These are phyloP conservation scores for Hyphopichia buzzinii DNA, from an alignment of 1,139 yeast species.

Conservation along the genomic window DNA sequence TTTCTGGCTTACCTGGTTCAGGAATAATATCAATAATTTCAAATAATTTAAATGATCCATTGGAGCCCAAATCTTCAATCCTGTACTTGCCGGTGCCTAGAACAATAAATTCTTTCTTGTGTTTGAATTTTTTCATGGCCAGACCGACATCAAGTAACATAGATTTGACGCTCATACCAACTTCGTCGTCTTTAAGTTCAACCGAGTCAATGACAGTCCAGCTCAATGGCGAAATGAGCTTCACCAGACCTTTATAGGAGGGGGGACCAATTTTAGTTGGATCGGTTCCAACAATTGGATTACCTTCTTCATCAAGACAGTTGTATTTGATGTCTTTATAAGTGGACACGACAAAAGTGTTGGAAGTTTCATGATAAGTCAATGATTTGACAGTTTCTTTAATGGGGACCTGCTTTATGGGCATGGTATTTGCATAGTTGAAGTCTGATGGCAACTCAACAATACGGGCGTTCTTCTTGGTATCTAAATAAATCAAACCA, in stretches of 20 bases:
- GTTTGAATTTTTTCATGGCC: slow-evolving; percentile 49
- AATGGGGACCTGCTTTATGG: slow-evolving; percentile 51
- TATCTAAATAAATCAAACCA: slow-evolving; percentile 74
- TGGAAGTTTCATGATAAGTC: slow-evolving; percentile 69
- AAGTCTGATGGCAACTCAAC: slow-evolving; percentile 53
- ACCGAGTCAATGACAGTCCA: slow-evolving; percentile 78
- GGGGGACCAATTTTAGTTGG: slow-evolving; percentile 51
- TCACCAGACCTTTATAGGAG: slow-evolving; percentile 58
- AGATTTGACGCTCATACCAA: slow-evolving; percentile 57
- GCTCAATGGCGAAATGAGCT: slow-evolving; percentile 67
- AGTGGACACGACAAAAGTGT: slow-evolving; percentile 66
- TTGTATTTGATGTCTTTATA: slow-evolving; percentile 58
- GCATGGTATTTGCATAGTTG: slow-evolving; percentile 63
- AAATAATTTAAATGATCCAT: slow-evolving; percentile 73
- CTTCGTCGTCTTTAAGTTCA: slow-evolving; percentile 65
- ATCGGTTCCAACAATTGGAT: slow-evolving; percentile 58
- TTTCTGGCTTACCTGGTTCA: slow-evolving; percentile 85
- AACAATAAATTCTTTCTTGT: slow-evolving; percentile 66
- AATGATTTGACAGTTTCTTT: slow-evolving; percentile 70
- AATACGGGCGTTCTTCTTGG: slow-evolving; percentile 69
- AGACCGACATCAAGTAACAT: slow-evolving; percentile 55
- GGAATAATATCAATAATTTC: slow-evolving; percentile 87
- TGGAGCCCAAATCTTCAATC: slow-evolving; percentile 79
- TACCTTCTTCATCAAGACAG: slow-evolving; percentile 75
- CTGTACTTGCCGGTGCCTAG: slow-evolving; percentile 77